Conservation (phyloP, 2,329 filamentous ascomycete genomes). For the Helotiales sp. region DNA sequence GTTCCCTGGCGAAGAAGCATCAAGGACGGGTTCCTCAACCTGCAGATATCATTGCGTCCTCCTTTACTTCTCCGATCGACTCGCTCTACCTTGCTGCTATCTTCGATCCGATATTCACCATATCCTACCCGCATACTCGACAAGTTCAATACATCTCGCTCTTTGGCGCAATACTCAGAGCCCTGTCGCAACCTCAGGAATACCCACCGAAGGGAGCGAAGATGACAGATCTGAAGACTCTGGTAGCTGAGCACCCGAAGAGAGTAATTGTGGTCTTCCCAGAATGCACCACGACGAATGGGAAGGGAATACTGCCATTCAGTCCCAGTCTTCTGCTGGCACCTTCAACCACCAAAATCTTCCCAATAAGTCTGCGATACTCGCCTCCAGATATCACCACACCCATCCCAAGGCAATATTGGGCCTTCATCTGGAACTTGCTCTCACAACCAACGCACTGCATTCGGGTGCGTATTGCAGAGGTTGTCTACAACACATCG, state of each 20-base stretch:
- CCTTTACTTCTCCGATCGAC: conserved; percentile 91
- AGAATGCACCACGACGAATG: conserved; percentile 93
- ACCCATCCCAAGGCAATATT: conserved; percentile 76
- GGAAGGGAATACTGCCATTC: conserved; percentile 84
- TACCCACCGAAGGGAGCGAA: conserved; percentile 51
- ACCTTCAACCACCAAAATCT: conserved; percentile 74
- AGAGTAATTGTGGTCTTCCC: conserved; percentile 87
- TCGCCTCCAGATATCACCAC: conserved; percentile 89
- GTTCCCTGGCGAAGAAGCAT: conserved; percentile 78
- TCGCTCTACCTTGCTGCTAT: conserved; percentile 92
- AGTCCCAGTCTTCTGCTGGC: conserved; percentile 76
- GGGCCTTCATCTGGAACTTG: conserved; percentile 82
- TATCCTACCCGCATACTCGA: conserved; percentile 76
- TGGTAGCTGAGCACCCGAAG: conserved; percentile 71
- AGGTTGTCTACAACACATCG: conserved; percentile 64
- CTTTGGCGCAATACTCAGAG: conserved; percentile 73
- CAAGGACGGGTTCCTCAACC: conserved; percentile 76
- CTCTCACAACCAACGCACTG: conserved; percentile 85
- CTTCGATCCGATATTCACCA: conserved; percentile 93
- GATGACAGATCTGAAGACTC: conserved; percentile 64
- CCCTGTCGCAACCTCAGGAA: conserved; percentile 65
- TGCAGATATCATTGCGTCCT: conserved; percentile 83
- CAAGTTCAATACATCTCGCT: conserved; percentile 80
- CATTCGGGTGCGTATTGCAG: conserved; percentile 89
- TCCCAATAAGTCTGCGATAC: conserved; percentile 89